phyloP scores from a whole-genome alignment of 78 protist species.

The Dictyostelium capitatum region DNA sequence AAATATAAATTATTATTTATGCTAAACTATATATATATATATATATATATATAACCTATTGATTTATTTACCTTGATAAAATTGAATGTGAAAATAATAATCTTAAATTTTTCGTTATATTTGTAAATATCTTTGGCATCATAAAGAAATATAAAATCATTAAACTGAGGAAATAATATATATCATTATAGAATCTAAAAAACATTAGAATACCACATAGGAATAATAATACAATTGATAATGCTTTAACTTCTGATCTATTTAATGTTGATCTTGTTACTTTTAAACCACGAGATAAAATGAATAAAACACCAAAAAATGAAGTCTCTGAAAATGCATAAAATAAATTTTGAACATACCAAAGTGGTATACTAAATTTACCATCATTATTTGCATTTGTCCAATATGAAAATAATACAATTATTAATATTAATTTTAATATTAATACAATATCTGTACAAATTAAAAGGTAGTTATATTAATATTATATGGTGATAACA shows the following conservation, averaged over 20 bases:
- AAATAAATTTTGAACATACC: slow-evolving; percentile 41
- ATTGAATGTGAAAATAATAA: slow-evolving; percentile 21
- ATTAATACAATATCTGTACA: slow-evolving; percentile 17
- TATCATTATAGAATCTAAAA: slow-evolving; percentile 70
- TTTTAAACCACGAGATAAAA: slow-evolving; percentile 57
- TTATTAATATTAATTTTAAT: slow-evolving; percentile 25
- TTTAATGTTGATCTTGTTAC: slow-evolving; percentile 38
- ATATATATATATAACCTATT: too few relatives aligned
- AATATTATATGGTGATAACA: too few relatives aligned
- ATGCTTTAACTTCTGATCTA: slow-evolving; percentile 22
- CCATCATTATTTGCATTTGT: slow-evolving; percentile 33
- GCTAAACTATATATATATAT: too few relatives aligned
- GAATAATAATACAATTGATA: slow-evolving; percentile 12
- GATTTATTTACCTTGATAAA: slow-evolving; percentile 51
- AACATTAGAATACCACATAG: slow-evolving; percentile 52
- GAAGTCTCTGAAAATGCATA: slow-evolving; percentile 46
- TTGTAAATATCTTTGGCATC: slow-evolving; percentile 82
- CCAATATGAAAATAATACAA: slow-evolving; percentile 35
- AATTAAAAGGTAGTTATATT: not conserved
- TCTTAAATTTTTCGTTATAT: slow-evolving; percentile 56
- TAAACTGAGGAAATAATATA: slow-evolving; percentile 60
- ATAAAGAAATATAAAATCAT: slow-evolving; percentile 80
- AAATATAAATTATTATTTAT: too few relatives aligned
- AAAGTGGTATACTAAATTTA: not conserved
- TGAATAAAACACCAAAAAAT: slow-evolving; percentile 39